Evolutionary conservation across 106 monocot species (phyloP).

Genomic region (Alisma plantagoaquatica): DNA sequence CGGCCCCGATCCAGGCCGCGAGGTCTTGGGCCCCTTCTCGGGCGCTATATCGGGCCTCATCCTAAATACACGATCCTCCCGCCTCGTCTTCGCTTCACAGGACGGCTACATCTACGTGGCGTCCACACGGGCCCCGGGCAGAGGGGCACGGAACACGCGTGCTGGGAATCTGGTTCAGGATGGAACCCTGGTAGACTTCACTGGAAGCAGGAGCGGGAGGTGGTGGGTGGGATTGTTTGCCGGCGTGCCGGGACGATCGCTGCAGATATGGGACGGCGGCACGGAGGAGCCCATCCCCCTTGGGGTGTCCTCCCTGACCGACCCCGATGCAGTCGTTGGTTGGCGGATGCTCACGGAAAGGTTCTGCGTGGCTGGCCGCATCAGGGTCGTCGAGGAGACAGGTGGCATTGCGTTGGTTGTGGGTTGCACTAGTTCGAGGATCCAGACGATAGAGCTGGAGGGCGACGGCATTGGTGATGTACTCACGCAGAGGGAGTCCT

Average conservation of each 20-base stretch:
- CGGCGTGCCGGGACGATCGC: conserved; percentile 46
- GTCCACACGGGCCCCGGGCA: background rate
- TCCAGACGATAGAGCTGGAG: conserved; percentile 24
- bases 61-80: conserved; percentile 7
- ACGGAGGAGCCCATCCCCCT: conserved; percentile 25
- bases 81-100: conserved; percentile 35
- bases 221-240: conserved; percentile 55
- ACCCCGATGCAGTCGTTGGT: conserved; percentile 31
- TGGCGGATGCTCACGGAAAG: conserved; percentile 44
- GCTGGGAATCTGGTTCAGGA: conserved; percentile 45
- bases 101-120: conserved; percentile 47
- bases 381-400: conserved; percentile 14
- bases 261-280: conserved; percentile 36
- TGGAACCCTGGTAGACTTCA: conserved; percentile 50
- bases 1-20: conserved; percentile 18
- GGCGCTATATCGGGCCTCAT: conserved; percentile 33
- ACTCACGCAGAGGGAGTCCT: conserved; percentile 9
- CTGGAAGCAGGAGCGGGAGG: conserved; percentile 6
- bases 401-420: background rate
- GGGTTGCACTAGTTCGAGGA: conserved; percentile 22
- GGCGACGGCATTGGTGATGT: conserved; percentile 4
- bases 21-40: conserved; percentile 44
- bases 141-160: conserved; percentile 15
- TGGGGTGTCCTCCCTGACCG: conserved; percentile 38
- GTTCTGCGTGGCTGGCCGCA: conserved; percentile 19